Conservation (phyloP, 164 flowering plant species). For the Berberis thunbergii region DNA sequence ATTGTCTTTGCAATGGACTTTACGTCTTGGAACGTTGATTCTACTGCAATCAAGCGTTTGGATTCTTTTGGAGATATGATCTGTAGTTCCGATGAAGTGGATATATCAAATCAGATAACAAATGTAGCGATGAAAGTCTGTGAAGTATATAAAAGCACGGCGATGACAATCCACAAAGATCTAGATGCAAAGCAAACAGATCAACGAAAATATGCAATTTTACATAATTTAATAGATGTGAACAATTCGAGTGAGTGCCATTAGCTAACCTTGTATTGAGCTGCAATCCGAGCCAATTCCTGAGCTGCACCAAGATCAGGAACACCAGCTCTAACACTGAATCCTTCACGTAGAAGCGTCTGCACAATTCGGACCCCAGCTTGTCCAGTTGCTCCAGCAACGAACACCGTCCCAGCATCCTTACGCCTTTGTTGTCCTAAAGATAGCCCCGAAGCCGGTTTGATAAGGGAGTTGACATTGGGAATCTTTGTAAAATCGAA, state of each 20-base stretch:
- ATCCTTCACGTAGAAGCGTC: slow-evolving; percentile 63
- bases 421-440: slow-evolving; percentile 47
- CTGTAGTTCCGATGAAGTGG: slow-evolving; percentile 21
- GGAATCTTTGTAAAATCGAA: slow-evolving; percentile 42
- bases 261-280: slow-evolving; percentile 56
- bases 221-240: too few relatives aligned
- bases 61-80: slow-evolving; percentile 66
- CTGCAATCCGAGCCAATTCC: slow-evolving; percentile 76
- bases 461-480: slow-evolving; percentile 50
- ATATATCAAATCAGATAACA: too few relatives aligned
- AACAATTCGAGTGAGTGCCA: too few relatives aligned
- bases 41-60: slow-evolving; percentile 74
- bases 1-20: slow-evolving; percentile 83
- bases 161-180: too few relatives aligned
- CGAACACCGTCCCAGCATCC: slow-evolving; percentile 78
- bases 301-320: slow-evolving; percentile 82
- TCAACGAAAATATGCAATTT: too few relatives aligned
- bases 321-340: slow-evolving; percentile 84
- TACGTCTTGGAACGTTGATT: slow-evolving; percentile 47
- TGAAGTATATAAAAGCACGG: too few relatives aligned
- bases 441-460: slow-evolving; percentile 25
- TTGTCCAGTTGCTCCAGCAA: slow-evolving; percentile 88
- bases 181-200: too few relatives aligned
- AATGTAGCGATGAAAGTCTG: too few relatives aligned
- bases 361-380: slow-evolving; percentile 78